These are phyloP conservation scores for Geranium brycei DNA, from an alignment of 345 rosid genomes.

Conservation along the genomic window DNA sequence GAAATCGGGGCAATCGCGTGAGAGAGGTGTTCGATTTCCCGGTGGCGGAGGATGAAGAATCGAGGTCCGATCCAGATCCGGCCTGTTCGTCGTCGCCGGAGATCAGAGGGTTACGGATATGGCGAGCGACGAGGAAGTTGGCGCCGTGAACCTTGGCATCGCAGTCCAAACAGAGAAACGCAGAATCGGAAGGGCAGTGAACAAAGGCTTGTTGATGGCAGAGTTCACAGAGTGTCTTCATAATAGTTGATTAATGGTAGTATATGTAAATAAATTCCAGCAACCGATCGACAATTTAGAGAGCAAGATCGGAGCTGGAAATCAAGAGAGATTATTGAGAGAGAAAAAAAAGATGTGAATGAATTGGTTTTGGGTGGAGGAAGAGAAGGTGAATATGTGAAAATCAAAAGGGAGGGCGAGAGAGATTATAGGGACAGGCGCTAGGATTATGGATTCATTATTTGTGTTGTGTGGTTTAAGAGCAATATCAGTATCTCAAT, in stretches of 20 bases:
- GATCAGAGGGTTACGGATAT: slow-evolving; percentile 20
- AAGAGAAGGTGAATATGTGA: too few relatives aligned
- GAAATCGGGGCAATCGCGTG: too few relatives aligned
- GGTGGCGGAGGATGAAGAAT: not conserved
- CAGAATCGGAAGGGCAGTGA: slow-evolving; percentile 33
- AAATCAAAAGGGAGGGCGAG: not conserved
- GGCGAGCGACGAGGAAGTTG: slow-evolving; percentile 49
- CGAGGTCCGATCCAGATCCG: not conserved
- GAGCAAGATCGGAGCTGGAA: too few relatives aligned
- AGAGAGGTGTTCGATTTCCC: not conserved
- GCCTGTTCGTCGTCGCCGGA: not conserved
- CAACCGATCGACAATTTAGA: too few relatives aligned
- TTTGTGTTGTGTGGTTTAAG: too few relatives aligned
- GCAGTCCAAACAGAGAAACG: slow-evolving; percentile 32
- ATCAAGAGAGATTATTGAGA: too few relatives aligned
- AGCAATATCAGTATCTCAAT: too few relatives aligned
- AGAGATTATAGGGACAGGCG: not conserved
- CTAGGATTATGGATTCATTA: not conserved
- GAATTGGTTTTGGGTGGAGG: too few relatives aligned
- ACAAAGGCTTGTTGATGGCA: slow-evolving; percentile 22
- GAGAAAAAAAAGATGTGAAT: too few relatives aligned
- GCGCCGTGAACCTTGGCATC: slow-evolving; percentile 31
- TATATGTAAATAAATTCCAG: too few relatives aligned
- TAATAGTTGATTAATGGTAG: not conserved
- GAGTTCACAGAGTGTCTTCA: slow-evolving; percentile 24